Evolutionary conservation across 169 alveolate genomes (phyloP).

Genomic region (Eimeria mitis): DNA sequence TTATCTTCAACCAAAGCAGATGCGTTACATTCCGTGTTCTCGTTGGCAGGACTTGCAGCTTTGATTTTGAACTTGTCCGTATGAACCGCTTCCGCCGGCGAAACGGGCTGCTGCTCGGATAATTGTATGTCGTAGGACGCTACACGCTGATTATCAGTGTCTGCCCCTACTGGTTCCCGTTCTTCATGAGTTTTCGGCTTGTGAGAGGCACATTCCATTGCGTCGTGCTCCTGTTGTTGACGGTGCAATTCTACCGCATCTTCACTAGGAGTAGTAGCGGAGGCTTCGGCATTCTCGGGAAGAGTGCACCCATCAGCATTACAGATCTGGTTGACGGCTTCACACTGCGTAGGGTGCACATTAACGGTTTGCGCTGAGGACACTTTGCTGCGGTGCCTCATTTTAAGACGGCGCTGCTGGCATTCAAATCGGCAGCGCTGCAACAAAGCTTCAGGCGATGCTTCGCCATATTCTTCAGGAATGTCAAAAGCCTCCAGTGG

Average conservation of each 20-base stretch:
- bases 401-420: constrained; percentile 33
- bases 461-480: constrained; percentile 70
- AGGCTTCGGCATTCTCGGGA: background rate
- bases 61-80: background rate
- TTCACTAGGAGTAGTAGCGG: background rate
- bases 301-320: background rate
- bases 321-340: background rate
- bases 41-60: background rate
- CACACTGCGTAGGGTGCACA: background rate
- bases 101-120: background rate
- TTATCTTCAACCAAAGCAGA: background rate
- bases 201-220: background rate
- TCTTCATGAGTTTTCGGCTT: background rate
- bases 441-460: constrained; percentile 38
- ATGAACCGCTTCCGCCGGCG: background rate
- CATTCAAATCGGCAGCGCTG: constrained; percentile 65
- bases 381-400: background rate
- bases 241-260: background rate
- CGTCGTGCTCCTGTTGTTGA: background rate
- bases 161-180: background rate
- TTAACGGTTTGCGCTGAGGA: background rate
- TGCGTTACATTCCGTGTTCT: background rate
- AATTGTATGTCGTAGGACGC: background rate
- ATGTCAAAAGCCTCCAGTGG: constrained; percentile 66
- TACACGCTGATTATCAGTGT: background rate